Evolutionary conservation across 495 filamentous ascomycete species (phyloP).

Genomic region (Amphirosellinia nigrospora): DNA sequence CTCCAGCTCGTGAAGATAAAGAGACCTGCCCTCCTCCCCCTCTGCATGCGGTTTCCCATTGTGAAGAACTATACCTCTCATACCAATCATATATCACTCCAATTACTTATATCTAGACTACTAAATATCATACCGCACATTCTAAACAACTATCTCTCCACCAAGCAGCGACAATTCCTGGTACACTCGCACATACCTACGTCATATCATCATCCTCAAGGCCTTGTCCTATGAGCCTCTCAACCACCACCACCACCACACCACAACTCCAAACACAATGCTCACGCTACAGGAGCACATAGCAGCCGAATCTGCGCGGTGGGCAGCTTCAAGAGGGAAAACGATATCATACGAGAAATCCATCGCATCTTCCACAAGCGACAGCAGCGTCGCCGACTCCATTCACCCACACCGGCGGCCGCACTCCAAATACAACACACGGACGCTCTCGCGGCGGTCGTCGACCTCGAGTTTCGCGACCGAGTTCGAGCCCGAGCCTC

Average conservation of each 20-base stretch:
- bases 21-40: conserved; percentile 12
- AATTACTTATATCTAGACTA: background rate
- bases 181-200: conserved; percentile 8
- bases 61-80: background rate
- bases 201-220: conserved; percentile 13
- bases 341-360: conserved; percentile 1
- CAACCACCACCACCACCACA: background rate
- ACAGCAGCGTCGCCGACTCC: conserved; percentile 21
- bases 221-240: background rate
- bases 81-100: background rate
- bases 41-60: background rate
- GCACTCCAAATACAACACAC: conserved; percentile 31
- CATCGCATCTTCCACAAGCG: background rate
- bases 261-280: conserved; percentile 7
- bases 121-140: background rate
- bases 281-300: conserved; percentile 24
- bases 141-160: background rate
- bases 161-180: background rate
- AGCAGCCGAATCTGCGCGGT: conserved; percentile 8
- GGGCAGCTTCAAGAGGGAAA: conserved; percentile 3
- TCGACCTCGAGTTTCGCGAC: conserved; percentile 37
- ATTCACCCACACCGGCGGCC: background rate
- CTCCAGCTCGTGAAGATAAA: conserved; percentile 21
- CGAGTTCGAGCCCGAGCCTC: conserved; percentile 30
- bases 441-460: conserved; percentile 31